Evolutionary conservation across 106 monocot genomes (phyloP).

Genomic region (Dendrobium catenatum): DNA sequence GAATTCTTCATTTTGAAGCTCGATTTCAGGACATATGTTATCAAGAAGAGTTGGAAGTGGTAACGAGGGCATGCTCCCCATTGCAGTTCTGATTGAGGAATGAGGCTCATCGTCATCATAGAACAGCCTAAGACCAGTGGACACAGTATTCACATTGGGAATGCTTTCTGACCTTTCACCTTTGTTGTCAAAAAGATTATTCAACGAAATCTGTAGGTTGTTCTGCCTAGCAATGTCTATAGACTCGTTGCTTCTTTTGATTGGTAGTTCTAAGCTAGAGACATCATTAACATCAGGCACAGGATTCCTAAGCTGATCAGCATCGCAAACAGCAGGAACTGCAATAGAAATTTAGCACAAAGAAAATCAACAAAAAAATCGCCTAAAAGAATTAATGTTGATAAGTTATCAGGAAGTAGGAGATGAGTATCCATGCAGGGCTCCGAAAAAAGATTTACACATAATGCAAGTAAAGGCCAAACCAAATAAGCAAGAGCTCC

Average conservation of each 20-base stretch:
- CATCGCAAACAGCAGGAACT: slow-evolving; percentile 39
- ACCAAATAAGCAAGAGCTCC: neutral
- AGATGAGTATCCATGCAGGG: neutral
- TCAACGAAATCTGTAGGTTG: slow-evolving; percentile 63
- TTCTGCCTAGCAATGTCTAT: slow-evolving; percentile 33
- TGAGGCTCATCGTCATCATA: slow-evolving; percentile 65
- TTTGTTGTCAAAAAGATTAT: slow-evolving; percentile 26
- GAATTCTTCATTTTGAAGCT: slow-evolving; percentile 58
- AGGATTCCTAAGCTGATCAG: slow-evolving; percentile 15
- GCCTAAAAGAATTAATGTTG: neutral
- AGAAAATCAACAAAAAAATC: neutral
- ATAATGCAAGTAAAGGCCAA: neutral
- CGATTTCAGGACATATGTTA: slow-evolving; percentile 41
- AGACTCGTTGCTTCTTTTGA: slow-evolving; percentile 33
- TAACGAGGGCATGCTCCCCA: slow-evolving; percentile 35
- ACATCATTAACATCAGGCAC: slow-evolving; percentile 18
- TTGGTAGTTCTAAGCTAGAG: slow-evolving; percentile 23
- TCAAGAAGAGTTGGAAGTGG: slow-evolving; percentile 41
- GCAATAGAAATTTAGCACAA: slow-evolving; percentile 6
- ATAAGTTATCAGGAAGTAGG: neutral
- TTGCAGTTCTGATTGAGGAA: slow-evolving; percentile 51
- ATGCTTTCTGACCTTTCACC: slow-evolving; percentile 21
- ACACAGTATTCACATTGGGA: slow-evolving; percentile 45
- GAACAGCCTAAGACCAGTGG: slow-evolving; percentile 62
- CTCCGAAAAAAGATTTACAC: neutral